Evolutionary conservation across 192 early-diverging fungal species (phyloP).

Genomic region (Rhizophagus prolifer): DNA sequence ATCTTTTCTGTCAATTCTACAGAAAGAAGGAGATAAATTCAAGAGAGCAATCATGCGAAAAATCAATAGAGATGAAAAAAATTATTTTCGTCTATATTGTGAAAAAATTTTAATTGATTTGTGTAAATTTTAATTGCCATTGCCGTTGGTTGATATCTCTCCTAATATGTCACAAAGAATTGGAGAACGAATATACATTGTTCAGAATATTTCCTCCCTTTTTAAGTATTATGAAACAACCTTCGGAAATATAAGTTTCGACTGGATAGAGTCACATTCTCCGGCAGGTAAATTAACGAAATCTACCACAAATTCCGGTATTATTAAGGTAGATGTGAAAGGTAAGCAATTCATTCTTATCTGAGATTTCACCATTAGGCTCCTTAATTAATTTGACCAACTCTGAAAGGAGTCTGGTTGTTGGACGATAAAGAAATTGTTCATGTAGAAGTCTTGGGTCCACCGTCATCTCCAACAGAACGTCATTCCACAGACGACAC

Average conservation of each 20-base stretch:
- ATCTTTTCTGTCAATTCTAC: conserved; percentile 9
- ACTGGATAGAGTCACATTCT: conserved; percentile 30
- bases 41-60: conserved; percentile 16
- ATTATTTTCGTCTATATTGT: conserved; percentile 8
- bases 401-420: conserved; percentile 10
- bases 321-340: conserved; percentile 21
- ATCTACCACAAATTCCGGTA: conserved; percentile 15
- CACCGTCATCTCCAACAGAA: conserved; percentile 13
- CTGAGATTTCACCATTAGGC: background rate
- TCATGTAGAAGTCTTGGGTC: conserved; percentile 26
- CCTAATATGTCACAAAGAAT: conserved; percentile 22
- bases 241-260: conserved; percentile 22
- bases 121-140: conserved; percentile 23
- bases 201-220: conserved; percentile 27
- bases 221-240: conserved; percentile 32
- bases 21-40: conserved; percentile 25
- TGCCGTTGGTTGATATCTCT: conserved; percentile 24
- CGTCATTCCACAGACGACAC: conserved; percentile 12
- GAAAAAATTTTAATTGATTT: conserved; percentile 7
- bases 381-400: conserved; percentile 6
- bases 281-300: conserved; percentile 28
- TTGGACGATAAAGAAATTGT: conserved; percentile 24
- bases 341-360: conserved; percentile 14
- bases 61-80: conserved; percentile 12
- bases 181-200: conserved; percentile 23